These are phyloP conservation scores for Hyphopichia burtonii DNA, from an alignment of 1,139 yeast genomes.

Conservation along the genomic window DNA sequence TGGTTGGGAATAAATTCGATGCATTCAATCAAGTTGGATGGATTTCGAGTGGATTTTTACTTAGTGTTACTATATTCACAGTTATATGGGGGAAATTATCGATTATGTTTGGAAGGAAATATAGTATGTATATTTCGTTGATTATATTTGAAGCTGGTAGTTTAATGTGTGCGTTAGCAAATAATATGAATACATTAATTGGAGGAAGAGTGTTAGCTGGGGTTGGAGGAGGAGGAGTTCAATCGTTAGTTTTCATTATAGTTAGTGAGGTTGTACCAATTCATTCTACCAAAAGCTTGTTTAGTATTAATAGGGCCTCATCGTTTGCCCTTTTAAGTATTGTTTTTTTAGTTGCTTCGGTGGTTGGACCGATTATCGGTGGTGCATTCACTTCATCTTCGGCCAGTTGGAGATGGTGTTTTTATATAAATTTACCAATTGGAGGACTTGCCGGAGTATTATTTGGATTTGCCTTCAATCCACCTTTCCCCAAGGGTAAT, in stretches of 20 bases:
- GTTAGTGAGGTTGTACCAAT: conserved; percentile 30
- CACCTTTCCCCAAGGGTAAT: conserved; percentile 14
- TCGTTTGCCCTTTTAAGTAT: conserved; percentile 19
- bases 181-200: conserved; percentile 33
- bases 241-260: conserved; percentile 25
- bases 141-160: conserved; percentile 28
- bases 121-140: conserved; percentile 18
- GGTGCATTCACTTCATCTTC: conserved; percentile 39
- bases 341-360: conserved; percentile 22
- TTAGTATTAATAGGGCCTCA: conserved; percentile 15
- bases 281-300: conserved; percentile 9
- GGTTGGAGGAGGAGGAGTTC: conserved; percentile 34
- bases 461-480: conserved; percentile 14
- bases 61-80: conserved; percentile 32
- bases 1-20: conserved; percentile 37
- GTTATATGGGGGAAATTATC: conserved; percentile 37
- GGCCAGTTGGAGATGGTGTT: conserved; percentile 78
- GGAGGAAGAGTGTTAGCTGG: conserved; percentile 41
- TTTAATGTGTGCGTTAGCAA: conserved; percentile 36
- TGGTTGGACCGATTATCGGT: conserved; percentile 24
- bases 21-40: conserved; percentile 26
- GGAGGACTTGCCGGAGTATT: conserved; percentile 17
- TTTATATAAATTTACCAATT: conserved; percentile 53
- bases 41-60: conserved; percentile 27
- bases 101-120: conserved; percentile 21